Percentiles rank a stretch among this genome's conserved stretches.
Evolutionary conservation across 352 stramenopile genomes (phyloP).

Genomic region (Phytopythium chamaehyphon): DNA sequence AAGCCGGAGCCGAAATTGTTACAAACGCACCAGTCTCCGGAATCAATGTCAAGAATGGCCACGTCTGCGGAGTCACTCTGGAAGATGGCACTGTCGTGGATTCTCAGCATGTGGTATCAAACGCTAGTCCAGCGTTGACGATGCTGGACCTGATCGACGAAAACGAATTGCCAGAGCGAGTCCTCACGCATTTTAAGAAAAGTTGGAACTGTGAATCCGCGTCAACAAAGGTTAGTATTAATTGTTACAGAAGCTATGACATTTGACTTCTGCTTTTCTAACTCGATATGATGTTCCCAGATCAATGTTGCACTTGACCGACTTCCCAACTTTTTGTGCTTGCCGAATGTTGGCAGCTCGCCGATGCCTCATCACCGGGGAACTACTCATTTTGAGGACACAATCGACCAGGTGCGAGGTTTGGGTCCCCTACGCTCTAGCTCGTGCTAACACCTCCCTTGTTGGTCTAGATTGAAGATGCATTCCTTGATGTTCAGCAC

Average conservation of each 20-base stretch:
- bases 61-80: slow-evolving; percentile 60
- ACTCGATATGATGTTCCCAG: slow-evolving; percentile 34
- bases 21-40: slow-evolving; percentile 60
- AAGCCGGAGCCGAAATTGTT: slow-evolving; percentile 67
- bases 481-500: slow-evolving; percentile 77
- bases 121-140: slow-evolving; percentile 71
- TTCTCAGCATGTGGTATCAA: slow-evolving; percentile 70
- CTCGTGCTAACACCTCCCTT: no score
- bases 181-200: slow-evolving; percentile 69
- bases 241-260: neutral
- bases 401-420: slow-evolving; percentile 42
- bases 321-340: slow-evolving; percentile 82
- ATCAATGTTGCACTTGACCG: slow-evolving; percentile 87
- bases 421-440: neutral
- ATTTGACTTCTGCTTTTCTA: neutral
- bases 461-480: slow-evolving; percentile 74
- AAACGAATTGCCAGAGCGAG: slow-evolving; percentile 40
- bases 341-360: slow-evolving; percentile 56
- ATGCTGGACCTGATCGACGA: slow-evolving; percentile 81
- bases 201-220: slow-evolving; percentile 79
- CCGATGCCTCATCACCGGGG: slow-evolving; percentile 80
- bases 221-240: slow-evolving; percentile 72
- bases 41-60: slow-evolving; percentile 47
- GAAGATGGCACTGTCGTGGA: slow-evolving; percentile 47
- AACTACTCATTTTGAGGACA: slow-evolving; percentile 89